Conservation (phyloP, 768 basidiomycete genomes). For the Leccinum broughii region DNA sequence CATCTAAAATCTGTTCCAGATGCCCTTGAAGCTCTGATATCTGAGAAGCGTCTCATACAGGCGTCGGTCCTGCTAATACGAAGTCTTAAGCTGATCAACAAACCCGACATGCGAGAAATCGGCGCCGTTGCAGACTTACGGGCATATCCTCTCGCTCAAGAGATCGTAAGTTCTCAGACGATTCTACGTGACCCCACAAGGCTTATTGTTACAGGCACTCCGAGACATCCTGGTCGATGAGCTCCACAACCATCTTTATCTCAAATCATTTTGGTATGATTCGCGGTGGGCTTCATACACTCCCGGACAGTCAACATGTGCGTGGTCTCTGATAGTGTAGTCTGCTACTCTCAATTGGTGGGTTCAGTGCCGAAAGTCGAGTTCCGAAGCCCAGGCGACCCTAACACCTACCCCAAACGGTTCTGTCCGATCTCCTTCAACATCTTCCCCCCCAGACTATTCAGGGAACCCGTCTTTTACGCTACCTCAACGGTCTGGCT, state of each 20-base stretch:
- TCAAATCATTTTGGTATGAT: conserved; percentile 96
- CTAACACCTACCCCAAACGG: conserved; percentile 24
- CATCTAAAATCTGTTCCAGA: no score
- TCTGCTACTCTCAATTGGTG: conserved; percentile 11
- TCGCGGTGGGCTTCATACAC: conserved; percentile 85
- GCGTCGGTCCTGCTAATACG: conserved; percentile 85
- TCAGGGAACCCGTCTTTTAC: conserved; percentile 52
- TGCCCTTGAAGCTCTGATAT: conserved; percentile 44
- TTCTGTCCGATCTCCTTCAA: conserved; percentile 30
- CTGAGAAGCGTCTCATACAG: conserved; percentile 90
- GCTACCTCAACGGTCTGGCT: conserved; percentile 64
- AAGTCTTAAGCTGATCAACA: conserved; percentile 88
- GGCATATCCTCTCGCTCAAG: conserved; percentile 81
- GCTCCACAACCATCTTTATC: conserved; percentile 94
- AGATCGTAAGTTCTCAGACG: conserved; percentile 58
- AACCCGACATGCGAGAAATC: conserved; percentile 90
- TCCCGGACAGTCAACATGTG: conserved; percentile 76
- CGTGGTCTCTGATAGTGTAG: conserved; percentile 30
- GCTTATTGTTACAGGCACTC: conserved; percentile 58
- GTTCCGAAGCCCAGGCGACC: conserved; percentile 51
- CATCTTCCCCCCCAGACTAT: conserved; percentile 39
- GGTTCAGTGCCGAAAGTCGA: conserved; percentile 61
- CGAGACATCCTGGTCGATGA: conserved; percentile 94
- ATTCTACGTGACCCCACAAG: neutral
- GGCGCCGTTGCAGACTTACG: conserved; percentile 92